A percentile compares a stretch with the other conserved stretches of the same genome.
Conservation (phyloP, 352 stramenopile genomes). For the Pythium guiyangense region DNA sequence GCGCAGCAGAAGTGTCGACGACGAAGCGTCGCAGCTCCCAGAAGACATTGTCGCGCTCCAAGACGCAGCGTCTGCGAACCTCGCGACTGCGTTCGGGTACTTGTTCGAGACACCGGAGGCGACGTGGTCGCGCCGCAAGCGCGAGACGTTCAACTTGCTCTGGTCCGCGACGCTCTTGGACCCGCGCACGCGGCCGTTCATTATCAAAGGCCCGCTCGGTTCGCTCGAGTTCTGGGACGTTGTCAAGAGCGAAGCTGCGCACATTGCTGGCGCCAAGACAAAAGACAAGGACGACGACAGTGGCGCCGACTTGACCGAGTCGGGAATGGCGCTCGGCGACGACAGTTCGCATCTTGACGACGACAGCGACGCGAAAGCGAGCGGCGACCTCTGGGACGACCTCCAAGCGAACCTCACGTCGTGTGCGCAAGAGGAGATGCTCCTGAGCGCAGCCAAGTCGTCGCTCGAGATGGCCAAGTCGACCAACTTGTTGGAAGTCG, state of each 20-base stretch:
- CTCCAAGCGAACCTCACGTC: slow-evolving; percentile 67
- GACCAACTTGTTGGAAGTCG: slow-evolving; percentile 71
- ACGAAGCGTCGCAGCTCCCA: slow-evolving; percentile 24
- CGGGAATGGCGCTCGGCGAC: slow-evolving; percentile 32
- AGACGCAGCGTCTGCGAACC: slow-evolving; percentile 44
- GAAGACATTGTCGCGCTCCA: slow-evolving; percentile 67
- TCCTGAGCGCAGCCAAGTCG: slow-evolving; percentile 63
- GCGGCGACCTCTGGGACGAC: slow-evolving; percentile 68
- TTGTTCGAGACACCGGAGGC: slow-evolving; percentile 41
- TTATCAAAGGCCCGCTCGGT: slow-evolving; percentile 62
- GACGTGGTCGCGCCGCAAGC: slow-evolving; percentile 37
- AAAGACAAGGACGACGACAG: slow-evolving; percentile 36
- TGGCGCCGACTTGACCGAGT: slow-evolving; percentile 32
- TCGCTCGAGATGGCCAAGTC: slow-evolving; percentile 64
- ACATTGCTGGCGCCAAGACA: slow-evolving; percentile 43
- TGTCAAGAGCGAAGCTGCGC: slow-evolving; percentile 52
- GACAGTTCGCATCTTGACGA: slow-evolving; percentile 21
- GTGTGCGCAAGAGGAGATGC: slow-evolving; percentile 70
- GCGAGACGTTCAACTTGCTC: slow-evolving; percentile 54
- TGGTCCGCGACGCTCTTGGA: slow-evolving; percentile 72
- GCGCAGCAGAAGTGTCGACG: neutral
- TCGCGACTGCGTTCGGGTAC: slow-evolving; percentile 53
- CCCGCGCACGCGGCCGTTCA: slow-evolving; percentile 66
- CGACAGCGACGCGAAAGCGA: slow-evolving; percentile 13
- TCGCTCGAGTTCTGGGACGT: slow-evolving; percentile 66